Conservation (phyloP, 2,329 filamentous ascomycete species). For the Talaromyces sp. region DNA sequence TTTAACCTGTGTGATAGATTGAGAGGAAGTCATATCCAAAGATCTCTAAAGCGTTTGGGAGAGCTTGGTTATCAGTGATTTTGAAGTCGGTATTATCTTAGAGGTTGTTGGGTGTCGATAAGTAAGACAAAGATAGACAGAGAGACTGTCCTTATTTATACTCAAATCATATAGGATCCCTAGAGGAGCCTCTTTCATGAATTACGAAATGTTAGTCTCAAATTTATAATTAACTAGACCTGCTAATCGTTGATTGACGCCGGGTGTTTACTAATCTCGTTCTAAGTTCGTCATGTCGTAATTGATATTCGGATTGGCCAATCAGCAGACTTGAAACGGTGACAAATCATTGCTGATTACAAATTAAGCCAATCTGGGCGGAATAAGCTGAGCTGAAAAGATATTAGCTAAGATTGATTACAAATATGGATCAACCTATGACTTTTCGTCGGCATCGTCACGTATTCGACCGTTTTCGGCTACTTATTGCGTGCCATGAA, state of each 20-base stretch:
- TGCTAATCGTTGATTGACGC: background rate
- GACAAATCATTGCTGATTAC: background rate
- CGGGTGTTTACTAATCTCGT: background rate
- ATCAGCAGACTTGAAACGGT: background rate
- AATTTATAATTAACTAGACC: background rate
- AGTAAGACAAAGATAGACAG: background rate
- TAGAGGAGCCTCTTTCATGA: too few relatives aligned
- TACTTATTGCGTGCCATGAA: too few relatives aligned
- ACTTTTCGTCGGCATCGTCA: background rate
- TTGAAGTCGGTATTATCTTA: background rate
- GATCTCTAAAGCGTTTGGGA: background rate
- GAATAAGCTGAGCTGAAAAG: background rate
- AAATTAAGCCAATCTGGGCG: background rate
- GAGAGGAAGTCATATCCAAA: background rate
- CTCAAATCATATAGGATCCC: background rate
- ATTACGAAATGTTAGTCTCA: background rate
- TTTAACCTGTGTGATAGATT: background rate
- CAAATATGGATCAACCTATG: background rate
- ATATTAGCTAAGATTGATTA: background rate
- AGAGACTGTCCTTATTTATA: background rate
- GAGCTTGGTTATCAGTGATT: background rate
- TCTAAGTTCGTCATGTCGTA: background rate
- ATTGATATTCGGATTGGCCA: background rate
- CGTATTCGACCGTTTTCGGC: too few relatives aligned
- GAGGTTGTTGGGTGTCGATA: background rate